Conservation (phyloP, 2,329 filamentous ascomycete genomes). For the Didymellaceae sp. region DNA sequence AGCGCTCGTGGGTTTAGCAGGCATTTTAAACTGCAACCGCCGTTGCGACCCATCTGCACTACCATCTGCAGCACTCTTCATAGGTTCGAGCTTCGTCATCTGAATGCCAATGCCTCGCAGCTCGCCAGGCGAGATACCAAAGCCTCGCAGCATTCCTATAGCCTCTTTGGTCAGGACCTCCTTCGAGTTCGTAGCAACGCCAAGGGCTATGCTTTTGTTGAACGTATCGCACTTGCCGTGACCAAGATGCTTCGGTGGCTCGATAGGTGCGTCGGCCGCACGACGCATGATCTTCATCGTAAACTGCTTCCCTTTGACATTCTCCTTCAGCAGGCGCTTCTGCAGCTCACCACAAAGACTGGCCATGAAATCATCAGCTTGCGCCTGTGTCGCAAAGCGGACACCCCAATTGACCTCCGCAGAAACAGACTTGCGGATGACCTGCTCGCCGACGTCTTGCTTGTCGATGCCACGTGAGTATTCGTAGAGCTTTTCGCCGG, state of each 20-base stretch:
- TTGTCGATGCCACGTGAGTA: constrained; percentile 89
- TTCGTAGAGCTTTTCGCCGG: constrained; percentile 87
- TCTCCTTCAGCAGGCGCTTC: constrained; percentile 78
- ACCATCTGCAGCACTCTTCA: constrained; percentile 66
- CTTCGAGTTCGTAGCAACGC: constrained; percentile 79
- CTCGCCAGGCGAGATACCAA: constrained; percentile 86
- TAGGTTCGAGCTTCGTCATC: constrained; percentile 86
- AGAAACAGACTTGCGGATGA: constrained; percentile 89
- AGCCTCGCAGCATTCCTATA: constrained; percentile 80
- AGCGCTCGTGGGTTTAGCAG: constrained; percentile 36
- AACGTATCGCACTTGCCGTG: constrained; percentile 95
- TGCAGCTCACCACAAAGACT: constrained; percentile 87
- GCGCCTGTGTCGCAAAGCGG: constrained; percentile 87
- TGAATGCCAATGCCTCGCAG: constrained; percentile 91
- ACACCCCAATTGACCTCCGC: constrained; percentile 99
- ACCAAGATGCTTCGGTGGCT: constrained; percentile 90
- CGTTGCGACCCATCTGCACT: constrained; percentile 76
- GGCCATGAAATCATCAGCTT: constrained; percentile 89
- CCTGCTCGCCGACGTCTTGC: constrained; percentile 83
- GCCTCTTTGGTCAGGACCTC: constrained; percentile 80
- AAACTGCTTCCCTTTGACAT: constrained; percentile 84
- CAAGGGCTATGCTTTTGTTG: constrained; percentile 84
- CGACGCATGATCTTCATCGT: constrained; percentile 96
- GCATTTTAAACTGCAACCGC: constrained; percentile 72
- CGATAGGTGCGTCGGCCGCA: constrained; percentile 82